Evolutionary conservation across 345 rosid genomes (phyloP).

Genomic region (Ceriops zippeliana): DNA sequence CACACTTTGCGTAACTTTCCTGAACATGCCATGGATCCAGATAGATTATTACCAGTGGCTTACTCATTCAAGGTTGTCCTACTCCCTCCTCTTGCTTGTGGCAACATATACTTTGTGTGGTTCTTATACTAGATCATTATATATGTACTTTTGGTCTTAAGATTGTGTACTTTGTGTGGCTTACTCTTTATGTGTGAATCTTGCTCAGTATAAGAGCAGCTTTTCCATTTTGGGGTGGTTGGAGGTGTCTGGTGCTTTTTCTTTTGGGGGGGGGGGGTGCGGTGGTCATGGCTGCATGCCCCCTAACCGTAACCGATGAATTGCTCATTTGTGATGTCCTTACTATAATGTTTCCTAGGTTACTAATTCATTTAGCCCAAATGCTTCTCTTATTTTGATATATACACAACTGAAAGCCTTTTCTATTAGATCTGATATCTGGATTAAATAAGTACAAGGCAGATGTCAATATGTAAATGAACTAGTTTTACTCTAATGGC

Average conservation of each 20-base stretch:
- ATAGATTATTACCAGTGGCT: constrained; percentile 81
- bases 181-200: not conserved
- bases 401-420: too few relatives aligned
- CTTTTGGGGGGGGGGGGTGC: not conserved
- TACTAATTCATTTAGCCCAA: not conserved
- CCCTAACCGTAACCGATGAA: not conserved
- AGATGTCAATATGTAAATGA: too few relatives aligned
- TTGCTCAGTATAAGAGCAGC: not conserved
- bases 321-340: not conserved
- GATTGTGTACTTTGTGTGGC: not conserved
- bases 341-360: not conserved
- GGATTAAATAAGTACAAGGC: not conserved
- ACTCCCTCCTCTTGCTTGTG: constrained; percentile 3
- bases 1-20: constrained; percentile 89
- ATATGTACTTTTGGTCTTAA: not conserved
- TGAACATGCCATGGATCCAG: constrained; percentile 91
- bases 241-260: too few relatives aligned
- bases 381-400: not conserved
- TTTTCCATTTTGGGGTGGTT: too few relatives aligned
- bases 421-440: not conserved
- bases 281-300: too few relatives aligned
- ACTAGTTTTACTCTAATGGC: too few relatives aligned
- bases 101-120: not conserved
- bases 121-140: not conserved
- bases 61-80: constrained; percentile 68